Base-by-base conservation (phyloP, 805 yeast species). In the Suhomyces sp. region DNA sequence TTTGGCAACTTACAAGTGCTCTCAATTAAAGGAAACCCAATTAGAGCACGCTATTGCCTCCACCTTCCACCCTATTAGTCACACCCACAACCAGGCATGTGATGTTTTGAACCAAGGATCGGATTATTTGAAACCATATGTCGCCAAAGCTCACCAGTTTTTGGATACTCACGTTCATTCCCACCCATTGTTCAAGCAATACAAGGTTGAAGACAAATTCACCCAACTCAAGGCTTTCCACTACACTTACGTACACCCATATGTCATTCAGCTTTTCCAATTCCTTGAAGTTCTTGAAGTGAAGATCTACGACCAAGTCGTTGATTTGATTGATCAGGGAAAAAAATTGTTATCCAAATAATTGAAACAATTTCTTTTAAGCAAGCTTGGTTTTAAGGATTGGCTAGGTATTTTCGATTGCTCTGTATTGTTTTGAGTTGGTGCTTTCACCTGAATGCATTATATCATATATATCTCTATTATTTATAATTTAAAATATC, bases 1-100 rank as follows among this genome's bases (percentile, higher is more conserved):
- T 65, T 71, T 76, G 56, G 64, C 62, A 59, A 60, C 68, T 33
- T 74, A 73, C 66, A 75, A 75, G 61, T 76, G 80, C 60, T 66
- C 62, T 46, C 54, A 64, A 33, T 62, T 68, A 56, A 57, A 65
- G 45, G 68, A 66, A 59, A 47, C 66, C 10, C 57, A 66, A 5
- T 64, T 73, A 54, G 67, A 67, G 51, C 67, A 65, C 56, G 68
- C 65, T 13, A 65, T 66, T 51, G 61, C 68, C 45, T 51, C 60
- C 12, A 63, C 72, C 44, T 59, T 71, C 54, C 78, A 74, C 57
- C 80, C 80, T 45, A 66, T 73, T 50, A 56, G 69, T 47, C 66
- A 68, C 53, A 64, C 66, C 52, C 79, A 75, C 59, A 66, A 63
- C 58, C 58, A 60, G 48, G 59, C 71, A 49, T 76, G 80, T 61